Base-by-base conservation (phyloP, 306 rosid species). In the Quercus cerris region DNA sequence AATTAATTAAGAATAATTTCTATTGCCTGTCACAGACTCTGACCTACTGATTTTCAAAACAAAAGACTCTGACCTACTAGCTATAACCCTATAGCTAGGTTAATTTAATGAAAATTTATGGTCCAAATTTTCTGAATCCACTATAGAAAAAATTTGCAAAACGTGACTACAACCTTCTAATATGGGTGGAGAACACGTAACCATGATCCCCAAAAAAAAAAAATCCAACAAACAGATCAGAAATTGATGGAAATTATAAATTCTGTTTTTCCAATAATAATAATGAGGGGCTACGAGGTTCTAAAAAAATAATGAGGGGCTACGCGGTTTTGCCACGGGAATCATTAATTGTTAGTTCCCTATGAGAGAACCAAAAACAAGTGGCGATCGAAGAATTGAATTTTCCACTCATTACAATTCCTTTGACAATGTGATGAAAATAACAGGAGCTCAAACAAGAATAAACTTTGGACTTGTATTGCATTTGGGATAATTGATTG, bases 81-180 rank as follows among this genome's bases (percentile, higher is more conserved):
- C 61, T 27, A 4, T 56, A 58, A 46, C 55, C 31, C 31, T 59
- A 59, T 77, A 52, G 57, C 25, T 27, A 64, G 14, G 56, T 63
- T 38, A 56, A 75, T 70, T 63, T 38, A 64, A 75, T 74, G 80
- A 74, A 73, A 75, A 69, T 19, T 18, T 19, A 67, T 9, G 72
- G 17, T 31, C 46, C 46, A 6, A 64, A 64, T 4, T 31, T 17
- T 6, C 71, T 66, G 17, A 66, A n/a, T 57, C 28, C 28, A 18
- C 15, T n/a, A 31, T 17, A 18, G 71, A 6, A 17, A 31, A 66
- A 61, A 4, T 22, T 18, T 66, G 5, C 49, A 6, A 66, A 17
- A 66, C 49, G 49, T 66, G 8, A 17, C 12, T 6, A 4, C 35
- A 8, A 63, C 6, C 25, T 25, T 27, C 6, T 18, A 6, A 30